Evolutionary conservation across 257 asterid species (phyloP), one percentile per base, ranked within the genome.

Genomic region (Solanum corneliomulleri): DNA sequence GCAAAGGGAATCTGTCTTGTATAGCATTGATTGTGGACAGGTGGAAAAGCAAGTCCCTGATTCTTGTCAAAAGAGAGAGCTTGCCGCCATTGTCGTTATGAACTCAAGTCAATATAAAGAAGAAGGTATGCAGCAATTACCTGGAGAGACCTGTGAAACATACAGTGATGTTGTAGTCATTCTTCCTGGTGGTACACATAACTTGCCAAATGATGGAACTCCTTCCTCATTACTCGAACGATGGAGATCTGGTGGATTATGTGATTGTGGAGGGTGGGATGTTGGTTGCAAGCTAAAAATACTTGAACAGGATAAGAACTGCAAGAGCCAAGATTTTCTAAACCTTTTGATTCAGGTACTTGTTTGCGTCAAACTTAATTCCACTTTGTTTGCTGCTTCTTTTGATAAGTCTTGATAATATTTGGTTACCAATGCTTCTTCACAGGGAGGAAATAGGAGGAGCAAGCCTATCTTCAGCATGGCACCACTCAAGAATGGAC

Each of bases 251-350:
- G 93, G 97, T 60, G 99, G 99, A 89, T 88, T 86, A 12, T 97
- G 99, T 89, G 99, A 97, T 89, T 97, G 99, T 89, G 99, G 98
- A 87, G 99, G 99, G 39, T 97, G 99, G 99, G 99, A 97, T 85
- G 90, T 93, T 4, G 99, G 99, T 86, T 97, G 99, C 96, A 95
- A 93, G 93, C 93, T 97, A 66, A 92, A 91, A 81, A 80, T 97
- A 71, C 98, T 97, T 39, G 91, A 94, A 84, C 60, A 85, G 52
- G 86, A 90, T 35, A 89, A 90, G 88, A 88, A 66, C 70, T 60
- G 88, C 88, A 89, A 82, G 62, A 80, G 20, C 85, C 45, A n/a
- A 35, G 94, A 92, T 87, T 89, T 85, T 35, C 42, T 92, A 85
- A 90, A 86, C 88, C 95, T 97, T 88, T 92, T 89, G 87, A 41